phyloP scores from a whole-genome alignment of 129 eudicot species.

The Saposhnikovia divaricata region DNA sequence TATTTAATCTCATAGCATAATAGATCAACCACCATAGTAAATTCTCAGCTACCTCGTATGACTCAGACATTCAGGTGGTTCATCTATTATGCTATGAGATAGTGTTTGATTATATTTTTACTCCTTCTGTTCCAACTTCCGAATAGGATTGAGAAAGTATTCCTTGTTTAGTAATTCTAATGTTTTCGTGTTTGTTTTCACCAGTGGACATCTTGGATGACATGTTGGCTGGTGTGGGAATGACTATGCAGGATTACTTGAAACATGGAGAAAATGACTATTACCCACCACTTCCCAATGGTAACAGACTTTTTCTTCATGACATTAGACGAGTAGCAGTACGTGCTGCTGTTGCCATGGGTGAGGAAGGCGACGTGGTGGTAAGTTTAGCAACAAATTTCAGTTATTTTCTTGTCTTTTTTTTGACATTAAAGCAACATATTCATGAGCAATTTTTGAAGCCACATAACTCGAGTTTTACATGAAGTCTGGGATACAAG shows the following conservation, averaged over 20 bases:
- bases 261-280: conserved; percentile 88
- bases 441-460: background rate
- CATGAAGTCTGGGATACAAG: background rate
- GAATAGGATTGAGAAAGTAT: no score
- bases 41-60: no score
- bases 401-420: background rate
- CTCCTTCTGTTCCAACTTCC: no score
- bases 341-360: conserved; percentile 97
- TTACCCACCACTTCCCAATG: conserved; percentile 88
- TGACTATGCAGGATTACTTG: conserved; percentile 95
- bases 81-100: no score
- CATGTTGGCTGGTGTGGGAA: conserved; percentile 92
- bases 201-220: conserved; percentile 95
- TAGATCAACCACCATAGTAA: no score
- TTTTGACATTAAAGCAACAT: background rate
- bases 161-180: background rate
- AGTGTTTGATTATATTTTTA: no score
- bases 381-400: conserved; percentile 35
- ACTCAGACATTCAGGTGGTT: no score
- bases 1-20: background rate
- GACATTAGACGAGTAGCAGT: conserved; percentile 94
- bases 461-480: background rate
- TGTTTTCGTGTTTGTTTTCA: conserved; percentile 11
- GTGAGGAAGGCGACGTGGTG: conserved; percentile 96
- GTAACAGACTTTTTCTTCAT: conserved; percentile 84